These are phyloP conservation scores for Coix lacrymajobi DNA, from an alignment of 176 grass and related monocot species.

Conservation along the genomic window DNA sequence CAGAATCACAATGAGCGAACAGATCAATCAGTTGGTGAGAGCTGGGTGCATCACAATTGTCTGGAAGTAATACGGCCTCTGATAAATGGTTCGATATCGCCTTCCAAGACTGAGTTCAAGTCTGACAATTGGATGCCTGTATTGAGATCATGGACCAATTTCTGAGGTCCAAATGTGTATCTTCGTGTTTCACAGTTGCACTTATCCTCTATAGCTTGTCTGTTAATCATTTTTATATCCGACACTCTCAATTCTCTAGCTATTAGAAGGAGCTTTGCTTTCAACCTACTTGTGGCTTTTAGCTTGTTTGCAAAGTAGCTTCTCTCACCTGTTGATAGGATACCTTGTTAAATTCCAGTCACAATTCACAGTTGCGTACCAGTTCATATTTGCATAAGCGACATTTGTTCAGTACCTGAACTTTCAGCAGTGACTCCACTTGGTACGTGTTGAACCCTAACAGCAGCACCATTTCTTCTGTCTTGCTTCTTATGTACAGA, in stretches of 20 bases:
- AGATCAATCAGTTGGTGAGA: neutral
- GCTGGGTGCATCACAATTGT: constrained; percentile 22
- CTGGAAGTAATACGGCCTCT: constrained; percentile 55
- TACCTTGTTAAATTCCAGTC: neutral
- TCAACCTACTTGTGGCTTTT: constrained; percentile 73
- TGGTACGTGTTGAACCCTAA: constrained; percentile 50
- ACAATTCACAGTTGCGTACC: neutral
- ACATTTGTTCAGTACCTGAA: constrained; percentile 56
- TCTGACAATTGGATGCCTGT: constrained; percentile 70
- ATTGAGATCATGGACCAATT: constrained; percentile 66
- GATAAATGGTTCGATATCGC: constrained; percentile 68
- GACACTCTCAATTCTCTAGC: constrained; percentile 34
- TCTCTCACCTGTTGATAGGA: constrained; percentile 69
- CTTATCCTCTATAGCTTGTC: constrained; percentile 23
- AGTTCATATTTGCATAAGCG: neutral
- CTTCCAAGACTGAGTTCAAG: constrained; percentile 63
- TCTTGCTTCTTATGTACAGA: constrained; percentile 15
- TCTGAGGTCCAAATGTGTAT: constrained; percentile 64
- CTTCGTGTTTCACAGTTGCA: constrained; percentile 48
- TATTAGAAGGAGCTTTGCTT: constrained; percentile 78
- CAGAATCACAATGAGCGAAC: neutral
- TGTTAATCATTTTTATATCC: constrained; percentile 40
- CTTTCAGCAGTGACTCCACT: constrained; percentile 72
- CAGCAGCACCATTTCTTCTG: constrained; percentile 18
- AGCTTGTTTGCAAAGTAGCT: constrained; percentile 81